Conservation (phyloP, 352 stramenopile species). For the Phytophthora foliorum region DNA sequence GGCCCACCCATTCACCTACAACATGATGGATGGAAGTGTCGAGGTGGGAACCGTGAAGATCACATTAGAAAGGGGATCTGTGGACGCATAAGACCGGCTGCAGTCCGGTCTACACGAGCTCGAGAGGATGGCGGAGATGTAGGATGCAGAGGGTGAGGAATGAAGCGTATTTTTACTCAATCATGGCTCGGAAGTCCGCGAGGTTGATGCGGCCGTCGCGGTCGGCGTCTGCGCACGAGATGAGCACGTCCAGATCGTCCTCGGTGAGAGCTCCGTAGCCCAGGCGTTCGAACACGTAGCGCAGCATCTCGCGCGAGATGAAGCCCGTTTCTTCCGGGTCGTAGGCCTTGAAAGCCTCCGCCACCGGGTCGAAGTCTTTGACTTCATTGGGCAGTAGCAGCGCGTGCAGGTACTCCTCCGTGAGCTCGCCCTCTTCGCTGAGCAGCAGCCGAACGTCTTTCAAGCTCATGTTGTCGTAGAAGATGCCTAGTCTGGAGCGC, state of each 20-base stretch:
- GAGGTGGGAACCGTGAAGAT: background rate
- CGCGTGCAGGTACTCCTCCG: constrained; percentile 78
- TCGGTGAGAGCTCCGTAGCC: constrained; percentile 85
- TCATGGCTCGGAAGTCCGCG: constrained; percentile 83
- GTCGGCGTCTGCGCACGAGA: constrained; percentile 89
- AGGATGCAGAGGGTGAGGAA: constrained; percentile 23
- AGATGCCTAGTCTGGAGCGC: constrained; percentile 80
- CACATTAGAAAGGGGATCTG: constrained; percentile 19
- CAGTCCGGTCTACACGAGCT: background rate
- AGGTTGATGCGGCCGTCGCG: constrained; percentile 84
- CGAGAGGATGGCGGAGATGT: constrained; percentile 10
- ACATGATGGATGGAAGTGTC: background rate
- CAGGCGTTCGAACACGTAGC: constrained; percentile 84
- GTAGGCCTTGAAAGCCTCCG: constrained; percentile 91
- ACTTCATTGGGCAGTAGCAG: constrained; percentile 91
- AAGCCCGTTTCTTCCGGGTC: constrained; percentile 90
- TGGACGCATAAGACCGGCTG: background rate
- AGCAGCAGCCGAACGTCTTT: constrained; percentile 89
- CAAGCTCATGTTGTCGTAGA: constrained; percentile 89
- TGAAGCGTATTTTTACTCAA: constrained; percentile 51
- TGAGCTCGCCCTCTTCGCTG: constrained; percentile 83
- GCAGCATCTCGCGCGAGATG: constrained; percentile 83
- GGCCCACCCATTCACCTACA: too few species aligned
- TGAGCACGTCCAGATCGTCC: constrained; percentile 86
- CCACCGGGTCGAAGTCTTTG: constrained; percentile 91